A percentile compares a stretch with the other conserved stretches of the same genome.
Evolutionary conservation across 1,284 basidiomycete genomes (phyloP).

Genomic region (Ustilago trichophora): DNA sequence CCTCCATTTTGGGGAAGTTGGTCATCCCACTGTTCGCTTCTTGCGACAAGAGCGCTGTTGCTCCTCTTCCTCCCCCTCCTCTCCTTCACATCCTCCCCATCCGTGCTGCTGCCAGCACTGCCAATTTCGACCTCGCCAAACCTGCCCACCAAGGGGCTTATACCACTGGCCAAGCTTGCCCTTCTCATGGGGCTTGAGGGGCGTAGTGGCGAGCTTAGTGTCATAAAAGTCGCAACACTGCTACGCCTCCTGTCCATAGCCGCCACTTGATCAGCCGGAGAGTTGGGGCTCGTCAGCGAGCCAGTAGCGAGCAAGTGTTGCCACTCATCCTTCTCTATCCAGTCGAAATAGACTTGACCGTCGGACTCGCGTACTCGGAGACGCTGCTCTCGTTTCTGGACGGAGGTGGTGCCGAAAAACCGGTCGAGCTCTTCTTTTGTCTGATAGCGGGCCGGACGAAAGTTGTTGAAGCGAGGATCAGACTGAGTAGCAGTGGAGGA

Average conservation of each 20-base stretch:
- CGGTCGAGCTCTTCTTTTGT: conserved; percentile 47
- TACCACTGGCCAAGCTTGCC: not conserved
- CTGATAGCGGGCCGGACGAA: conserved; percentile 45
- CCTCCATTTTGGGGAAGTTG: not conserved
- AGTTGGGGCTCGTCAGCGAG: conserved; percentile 2
- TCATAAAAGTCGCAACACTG: conserved; percentile 15
- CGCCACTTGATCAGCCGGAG: not conserved
- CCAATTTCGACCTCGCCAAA: conserved; percentile 6
- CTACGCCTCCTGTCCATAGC: conserved; percentile 12
- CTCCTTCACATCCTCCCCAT: not conserved
- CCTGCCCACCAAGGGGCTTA: conserved; percentile 1
- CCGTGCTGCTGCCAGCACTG: not conserved
- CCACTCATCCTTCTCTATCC: conserved; percentile 40
- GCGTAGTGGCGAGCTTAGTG: conserved; percentile 9
- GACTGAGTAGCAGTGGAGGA: not conserved
- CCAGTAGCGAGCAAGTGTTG: conserved; percentile 17
- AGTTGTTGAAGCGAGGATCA: conserved; percentile 21
- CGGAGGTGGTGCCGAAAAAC: conserved; percentile 44
- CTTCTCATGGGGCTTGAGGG: conserved; percentile 11
- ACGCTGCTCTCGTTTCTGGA: conserved; percentile 34
- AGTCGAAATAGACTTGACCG: conserved; percentile 42
- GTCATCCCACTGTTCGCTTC: conserved; percentile 2
- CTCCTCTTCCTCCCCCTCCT: conserved; percentile 22
- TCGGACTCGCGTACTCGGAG: conserved; percentile 41
- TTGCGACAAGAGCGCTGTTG: conserved; percentile 3